phyloP scores from a whole-genome alignment of 2,329 filamentous ascomycete genomes.

The Phyllosticta citriasiana region DNA sequence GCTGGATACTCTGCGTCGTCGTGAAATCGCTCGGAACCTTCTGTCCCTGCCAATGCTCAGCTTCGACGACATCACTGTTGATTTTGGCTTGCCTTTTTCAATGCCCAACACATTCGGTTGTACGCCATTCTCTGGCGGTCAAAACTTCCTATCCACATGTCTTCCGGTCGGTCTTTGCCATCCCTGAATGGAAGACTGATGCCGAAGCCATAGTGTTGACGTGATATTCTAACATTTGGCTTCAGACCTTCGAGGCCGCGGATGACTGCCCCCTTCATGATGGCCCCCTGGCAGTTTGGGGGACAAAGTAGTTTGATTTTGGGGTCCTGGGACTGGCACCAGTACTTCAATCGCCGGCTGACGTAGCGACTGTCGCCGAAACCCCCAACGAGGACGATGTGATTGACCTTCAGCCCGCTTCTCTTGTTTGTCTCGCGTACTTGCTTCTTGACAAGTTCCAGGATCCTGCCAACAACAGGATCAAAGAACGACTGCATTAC shows the following conservation, averaged over 20 bases:
- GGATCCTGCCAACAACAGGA: constrained; percentile 54
- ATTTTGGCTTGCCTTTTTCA: background rate
- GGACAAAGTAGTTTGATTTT: background rate
- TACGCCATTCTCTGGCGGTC: background rate
- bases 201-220: background rate
- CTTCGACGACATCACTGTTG: no score
- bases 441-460: constrained; percentile 34
- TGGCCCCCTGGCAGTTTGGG: background rate
- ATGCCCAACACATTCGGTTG: background rate
- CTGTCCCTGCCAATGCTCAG: no score
- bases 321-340: background rate
- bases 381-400: constrained; percentile 70
- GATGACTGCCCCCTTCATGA: background rate
- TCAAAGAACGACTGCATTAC: constrained; percentile 65
- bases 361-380: constrained; percentile 74
- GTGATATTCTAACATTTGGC: background rate
- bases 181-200: background rate
- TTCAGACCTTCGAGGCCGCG: background rate
- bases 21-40: no score
- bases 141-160: background rate
- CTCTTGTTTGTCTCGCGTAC: constrained; percentile 26
- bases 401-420: constrained; percentile 31
- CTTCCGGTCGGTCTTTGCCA: background rate
- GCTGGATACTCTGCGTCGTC: no score
- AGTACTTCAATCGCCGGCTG: constrained; percentile 45